A percentile compares a stretch with the other conserved stretches of the same genome.
Evolutionary conservation across 176 grass and related monocot genomes (phyloP).

Genomic region (Areca catechu): DNA sequence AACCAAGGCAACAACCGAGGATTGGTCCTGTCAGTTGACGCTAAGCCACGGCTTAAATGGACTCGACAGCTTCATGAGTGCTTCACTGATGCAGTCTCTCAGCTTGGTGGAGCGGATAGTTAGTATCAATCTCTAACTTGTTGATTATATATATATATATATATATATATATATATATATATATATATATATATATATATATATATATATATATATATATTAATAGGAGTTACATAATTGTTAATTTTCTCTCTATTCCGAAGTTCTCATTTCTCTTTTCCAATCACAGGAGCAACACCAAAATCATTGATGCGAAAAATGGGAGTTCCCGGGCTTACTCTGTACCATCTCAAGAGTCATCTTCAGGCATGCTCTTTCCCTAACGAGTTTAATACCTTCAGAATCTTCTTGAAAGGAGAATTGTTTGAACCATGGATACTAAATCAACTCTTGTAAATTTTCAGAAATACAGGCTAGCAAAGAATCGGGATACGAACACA

Average conservation of each 20-base stretch:
- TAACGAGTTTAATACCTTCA: not conserved
- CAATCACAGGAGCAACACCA: slow-evolving; percentile 69
- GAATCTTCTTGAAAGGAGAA: no score
- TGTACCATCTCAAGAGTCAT: slow-evolving; percentile 90
- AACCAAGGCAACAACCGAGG: not conserved
- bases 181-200: no score
- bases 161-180: no score
- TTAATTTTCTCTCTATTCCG: not conserved
- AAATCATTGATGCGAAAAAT: slow-evolving; percentile 64
- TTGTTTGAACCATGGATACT: no score
- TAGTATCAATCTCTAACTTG: slow-evolving; percentile 2
- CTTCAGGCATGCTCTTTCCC: slow-evolving; percentile 46
- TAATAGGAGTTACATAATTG: no score
- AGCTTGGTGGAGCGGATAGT: slow-evolving; percentile 78
- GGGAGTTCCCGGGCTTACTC: slow-evolving; percentile 64
- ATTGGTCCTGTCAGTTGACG: slow-evolving; percentile 4
- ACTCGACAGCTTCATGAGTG: slow-evolving; percentile 57
- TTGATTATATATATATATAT: no score
- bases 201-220: no score
- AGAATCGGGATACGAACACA: slow-evolving; percentile 19
- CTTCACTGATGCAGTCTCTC: slow-evolving; percentile 53
- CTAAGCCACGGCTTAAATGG: slow-evolving; percentile 70
- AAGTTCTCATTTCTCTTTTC: slow-evolving; percentile 3
- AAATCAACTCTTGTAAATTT: not conserved
- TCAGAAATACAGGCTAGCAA: slow-evolving; percentile 73